These are phyloP conservation scores for Orbilia brochopaga DNA, from an alignment of 2,329 filamentous ascomycete species.

Conservation along the genomic window DNA sequence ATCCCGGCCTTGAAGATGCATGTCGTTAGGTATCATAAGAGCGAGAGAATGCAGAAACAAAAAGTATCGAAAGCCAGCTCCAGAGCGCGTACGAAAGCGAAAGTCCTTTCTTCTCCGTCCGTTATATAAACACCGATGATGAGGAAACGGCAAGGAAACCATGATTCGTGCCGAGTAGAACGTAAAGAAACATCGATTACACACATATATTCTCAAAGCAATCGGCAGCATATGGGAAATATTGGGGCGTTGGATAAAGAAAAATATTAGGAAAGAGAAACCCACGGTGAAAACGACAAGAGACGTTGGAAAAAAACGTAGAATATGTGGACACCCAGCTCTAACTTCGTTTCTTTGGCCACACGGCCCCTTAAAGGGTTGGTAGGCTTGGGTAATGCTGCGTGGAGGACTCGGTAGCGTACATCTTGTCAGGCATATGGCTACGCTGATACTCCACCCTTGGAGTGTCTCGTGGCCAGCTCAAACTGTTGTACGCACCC, in stretches of 20 bases:
- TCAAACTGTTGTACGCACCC: conserved; percentile 31
- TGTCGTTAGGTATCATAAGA: conserved; percentile 50
- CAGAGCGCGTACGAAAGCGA: conserved; percentile 45
- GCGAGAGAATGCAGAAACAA: conserved; percentile 9
- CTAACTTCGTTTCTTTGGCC: conserved; percentile 23
- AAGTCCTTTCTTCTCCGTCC: background rate
- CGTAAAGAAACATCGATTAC: background rate
- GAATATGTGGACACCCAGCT: too few species aligned
- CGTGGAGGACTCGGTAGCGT: conserved; percentile 38
- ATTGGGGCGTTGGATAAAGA: too few species aligned
- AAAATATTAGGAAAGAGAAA: too few species aligned
- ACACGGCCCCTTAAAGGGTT: conserved; percentile 24
- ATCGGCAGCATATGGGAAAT: too few species aligned
- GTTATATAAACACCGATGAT: background rate
- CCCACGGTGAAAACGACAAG: too few species aligned
- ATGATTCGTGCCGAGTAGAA: background rate
- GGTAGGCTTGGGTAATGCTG: conserved; percentile 46
- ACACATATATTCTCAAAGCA: background rate
- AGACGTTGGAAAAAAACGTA: too few species aligned
- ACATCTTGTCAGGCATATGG: conserved; percentile 40
- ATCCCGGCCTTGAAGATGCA: conserved; percentile 50
- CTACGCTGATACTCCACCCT: conserved; percentile 44
- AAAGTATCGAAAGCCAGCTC: conserved; percentile 10
- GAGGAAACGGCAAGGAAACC: background rate
- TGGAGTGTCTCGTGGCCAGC: conserved; percentile 39